Base-by-base conservation (phyloP, 257 asterid species). In the Rehmannia glutinosa region DNA sequence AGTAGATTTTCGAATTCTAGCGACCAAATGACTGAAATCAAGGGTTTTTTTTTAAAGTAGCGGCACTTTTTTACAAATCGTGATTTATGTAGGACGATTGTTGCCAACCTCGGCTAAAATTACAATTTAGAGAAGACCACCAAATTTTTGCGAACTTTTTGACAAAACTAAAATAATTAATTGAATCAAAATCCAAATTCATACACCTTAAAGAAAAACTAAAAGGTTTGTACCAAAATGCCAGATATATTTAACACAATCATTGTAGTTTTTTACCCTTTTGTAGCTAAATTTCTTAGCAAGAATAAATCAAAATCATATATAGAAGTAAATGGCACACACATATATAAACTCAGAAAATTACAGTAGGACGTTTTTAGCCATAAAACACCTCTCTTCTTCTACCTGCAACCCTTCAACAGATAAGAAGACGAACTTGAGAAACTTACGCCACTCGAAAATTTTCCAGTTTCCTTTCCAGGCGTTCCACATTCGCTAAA, bases 401-500 rank as follows among this genome's bases (percentile, higher is more conserved):
- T 52, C 80, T 73, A 80, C 77, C 84, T 83, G 86, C 82, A 88
- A 61, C 83, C 74, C 78, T 89, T 91, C 87, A 89, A 74, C 77
- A 91, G 77, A 78, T 86, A 79, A 75, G 95, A 82, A 36, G 94
- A 79, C n/a, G 95, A 86, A 64, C 84, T 85, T 17, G 90, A 74
- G 62, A 73, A 82, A 74, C 75, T 64, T 35, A 56, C 28, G 66
- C 78, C 73, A 70, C 75, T 42, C 8, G 80, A 43, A 8, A 59
- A 46, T 36, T 66, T 87, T 28, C 81, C 78, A 52, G 66, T 66
- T 38, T 80, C 86, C 75, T 84, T 87, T 15, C 75, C 82, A n/a
- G 97, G 98, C n/a, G 96, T 84, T 57, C 84, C 98, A 43, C 97
- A 89, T 78, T 92, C 96, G 11, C 97, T 92, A 55, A 92, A 92